phyloP scores from a whole-genome alignment of 2,329 filamentous ascomycete genomes.

The Knoxdaviesia proteae region DNA sequence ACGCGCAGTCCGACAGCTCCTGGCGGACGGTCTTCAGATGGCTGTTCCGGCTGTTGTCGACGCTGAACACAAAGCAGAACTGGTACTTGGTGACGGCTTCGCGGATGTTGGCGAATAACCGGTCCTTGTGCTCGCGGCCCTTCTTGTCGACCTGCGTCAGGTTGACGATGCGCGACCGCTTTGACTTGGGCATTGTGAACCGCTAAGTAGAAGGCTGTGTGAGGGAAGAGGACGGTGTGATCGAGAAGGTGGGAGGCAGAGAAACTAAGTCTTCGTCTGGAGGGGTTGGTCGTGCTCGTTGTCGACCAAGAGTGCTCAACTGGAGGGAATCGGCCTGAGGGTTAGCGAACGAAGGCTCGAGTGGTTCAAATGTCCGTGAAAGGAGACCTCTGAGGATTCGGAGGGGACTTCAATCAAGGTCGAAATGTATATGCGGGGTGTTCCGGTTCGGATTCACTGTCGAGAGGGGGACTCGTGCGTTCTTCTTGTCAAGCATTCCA shows the following conservation, averaged over 20 bases:
- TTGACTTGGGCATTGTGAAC: conserved; percentile 76
- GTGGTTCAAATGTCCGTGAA: too few species aligned
- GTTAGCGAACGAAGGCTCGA: too few species aligned
- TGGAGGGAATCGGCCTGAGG: too few species aligned
- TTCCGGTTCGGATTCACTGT: too few species aligned
- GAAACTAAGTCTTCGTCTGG: neutral
- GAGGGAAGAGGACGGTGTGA: neutral
- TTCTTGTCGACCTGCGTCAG: conserved; percentile 87
- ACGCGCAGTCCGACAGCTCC: conserved; percentile 72
- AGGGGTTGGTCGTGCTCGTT: neutral
- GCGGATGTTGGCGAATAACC: conserved; percentile 74
- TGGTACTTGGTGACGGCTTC: conserved; percentile 69
- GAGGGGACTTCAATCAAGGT: too few species aligned
- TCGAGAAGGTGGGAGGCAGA: neutral
- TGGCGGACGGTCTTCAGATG: conserved; percentile 80
- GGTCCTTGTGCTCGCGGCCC: conserved; percentile 74
- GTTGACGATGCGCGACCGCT: conserved; percentile 74
- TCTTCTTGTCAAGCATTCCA: too few species aligned
- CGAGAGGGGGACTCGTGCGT: too few species aligned
- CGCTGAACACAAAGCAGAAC: conserved; percentile 79
- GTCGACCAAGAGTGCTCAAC: neutral
- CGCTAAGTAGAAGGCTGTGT: conserved; percentile 1
- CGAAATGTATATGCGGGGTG: too few species aligned
- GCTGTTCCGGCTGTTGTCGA: conserved; percentile 97
- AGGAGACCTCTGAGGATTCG: too few species aligned